Percentiles rank a stretch among this genome's conserved stretches.
These are phyloP conservation scores for Trichoderma sp. DNA, from an alignment of 2,329 filamentous ascomycete genomes.

Conservation along the genomic window DNA sequence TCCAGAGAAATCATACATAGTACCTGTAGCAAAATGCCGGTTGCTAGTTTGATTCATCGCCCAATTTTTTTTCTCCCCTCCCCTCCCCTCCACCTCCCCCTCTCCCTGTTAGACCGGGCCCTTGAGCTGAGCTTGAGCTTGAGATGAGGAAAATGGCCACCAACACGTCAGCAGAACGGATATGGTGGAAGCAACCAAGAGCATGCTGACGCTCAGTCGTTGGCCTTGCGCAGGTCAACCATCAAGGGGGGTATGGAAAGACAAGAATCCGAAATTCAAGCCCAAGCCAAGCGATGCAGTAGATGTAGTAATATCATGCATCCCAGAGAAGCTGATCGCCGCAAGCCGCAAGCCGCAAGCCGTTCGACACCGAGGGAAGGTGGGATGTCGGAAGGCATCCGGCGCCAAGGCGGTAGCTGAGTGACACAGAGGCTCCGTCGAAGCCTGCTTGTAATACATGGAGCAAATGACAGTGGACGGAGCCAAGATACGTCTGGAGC, in stretches of 20 bases:
- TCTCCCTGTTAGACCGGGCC: not conserved
- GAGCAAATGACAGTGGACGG: not conserved
- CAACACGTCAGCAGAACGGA: not conserved
- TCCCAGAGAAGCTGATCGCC: not conserved
- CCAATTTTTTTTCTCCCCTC: not conserved
- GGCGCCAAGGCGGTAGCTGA: slow-evolving; percentile 16
- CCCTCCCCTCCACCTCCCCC: not conserved
- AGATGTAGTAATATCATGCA: not conserved
- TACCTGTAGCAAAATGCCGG: not conserved
- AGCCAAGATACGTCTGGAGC: not conserved
- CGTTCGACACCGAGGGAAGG: not conserved
- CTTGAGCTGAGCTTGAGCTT: not conserved
- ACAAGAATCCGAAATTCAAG: not conserved
- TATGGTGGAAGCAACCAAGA: not conserved
- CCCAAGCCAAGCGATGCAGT: slow-evolving; percentile 1
- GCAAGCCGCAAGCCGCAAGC: not conserved
- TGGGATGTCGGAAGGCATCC: slow-evolving; percentile 15
- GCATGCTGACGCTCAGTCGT: not conserved
- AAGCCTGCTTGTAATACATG: not conserved
- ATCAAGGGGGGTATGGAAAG: not conserved
- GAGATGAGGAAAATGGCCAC: not conserved
- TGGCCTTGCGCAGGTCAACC: not conserved
- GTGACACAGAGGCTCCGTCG: not conserved
- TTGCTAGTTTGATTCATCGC: not conserved
- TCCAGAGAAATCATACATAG: not conserved